phyloP scores from a whole-genome alignment of 83 land plant genomes.

The Diphasiastrum complanatum region DNA sequence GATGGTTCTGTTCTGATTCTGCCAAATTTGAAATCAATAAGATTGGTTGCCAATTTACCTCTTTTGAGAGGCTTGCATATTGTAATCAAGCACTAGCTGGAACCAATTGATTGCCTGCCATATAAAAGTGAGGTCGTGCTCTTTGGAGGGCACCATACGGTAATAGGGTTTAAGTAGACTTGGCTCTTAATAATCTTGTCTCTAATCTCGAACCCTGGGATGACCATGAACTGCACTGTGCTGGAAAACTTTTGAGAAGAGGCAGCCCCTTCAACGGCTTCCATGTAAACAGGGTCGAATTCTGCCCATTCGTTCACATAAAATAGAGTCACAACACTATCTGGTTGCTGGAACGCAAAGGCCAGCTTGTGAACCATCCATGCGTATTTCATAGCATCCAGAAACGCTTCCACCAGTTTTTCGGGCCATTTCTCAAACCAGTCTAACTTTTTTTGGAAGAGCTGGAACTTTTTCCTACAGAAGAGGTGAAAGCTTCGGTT shows the following conservation, averaged over 20 bases:
- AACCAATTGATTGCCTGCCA: too few species aligned
- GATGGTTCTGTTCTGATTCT: too few species aligned
- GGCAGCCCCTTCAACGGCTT: background rate
- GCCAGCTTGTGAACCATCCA: background rate
- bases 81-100: too few species aligned
- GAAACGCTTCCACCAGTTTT: background rate
- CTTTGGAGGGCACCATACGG: too few species aligned
- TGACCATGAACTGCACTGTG: background rate
- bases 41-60: too few species aligned
- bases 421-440: background rate
- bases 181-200: background rate
- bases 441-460: background rate
- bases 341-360: background rate
- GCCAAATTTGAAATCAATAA: too few species aligned
- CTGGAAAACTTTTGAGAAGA: background rate
- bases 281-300: background rate
- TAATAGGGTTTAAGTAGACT: background rate
- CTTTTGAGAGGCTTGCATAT: too few species aligned
- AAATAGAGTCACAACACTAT: background rate
- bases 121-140: too few species aligned
- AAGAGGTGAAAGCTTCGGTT: background rate
- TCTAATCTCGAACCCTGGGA: background rate
- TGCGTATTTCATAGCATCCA: background rate
- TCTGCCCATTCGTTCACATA: background rate
- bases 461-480: background rate